phyloP scores from a whole-genome alignment of 805 yeast species.

The Monosporozyma solicola region DNA sequence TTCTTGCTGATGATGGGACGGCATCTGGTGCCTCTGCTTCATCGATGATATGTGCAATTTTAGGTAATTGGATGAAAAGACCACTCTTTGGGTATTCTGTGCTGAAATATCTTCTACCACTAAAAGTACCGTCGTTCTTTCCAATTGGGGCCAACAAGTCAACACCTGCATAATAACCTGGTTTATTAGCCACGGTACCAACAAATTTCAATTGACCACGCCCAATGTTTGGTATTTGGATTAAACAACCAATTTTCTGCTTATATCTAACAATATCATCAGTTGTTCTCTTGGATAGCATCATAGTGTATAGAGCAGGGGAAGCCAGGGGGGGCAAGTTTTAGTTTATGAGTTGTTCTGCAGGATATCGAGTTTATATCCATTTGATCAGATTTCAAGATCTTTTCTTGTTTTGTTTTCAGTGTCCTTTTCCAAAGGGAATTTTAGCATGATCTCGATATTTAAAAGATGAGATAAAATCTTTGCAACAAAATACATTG shows the following conservation, averaged over 20 bases:
- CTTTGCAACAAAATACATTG: neutral
- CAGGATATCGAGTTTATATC: too few species aligned
- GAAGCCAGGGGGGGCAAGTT: too few species aligned
- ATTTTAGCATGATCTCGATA: neutral
- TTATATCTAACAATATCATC: conserved; percentile 12
- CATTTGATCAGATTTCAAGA: neutral
- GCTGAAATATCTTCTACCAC: conserved; percentile 60
- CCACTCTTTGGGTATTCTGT: conserved; percentile 63
- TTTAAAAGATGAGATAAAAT: neutral
- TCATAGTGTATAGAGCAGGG: neutral
- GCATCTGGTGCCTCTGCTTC: neutral
- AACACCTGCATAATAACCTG: conserved; percentile 77
- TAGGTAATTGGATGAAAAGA: conserved; percentile 55
- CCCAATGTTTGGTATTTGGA: conserved; percentile 60
- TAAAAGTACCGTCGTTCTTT: conserved; percentile 76
- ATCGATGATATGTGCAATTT: conserved; percentile 27
- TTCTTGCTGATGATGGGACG: neutral
- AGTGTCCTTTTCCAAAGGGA: neutral
- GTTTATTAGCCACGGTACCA: conserved; percentile 65
- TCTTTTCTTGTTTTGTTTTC: neutral
- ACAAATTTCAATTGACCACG: conserved; percentile 58
- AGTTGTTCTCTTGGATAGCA: neutral
- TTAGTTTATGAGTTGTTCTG: too few species aligned
- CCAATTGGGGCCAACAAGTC: conserved; percentile 69
- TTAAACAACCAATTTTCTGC: conserved; percentile 23